These are phyloP conservation scores for Gnetum montanum DNA, from an alignment of 75 land plant genomes.

Conservation along the genomic window DNA sequence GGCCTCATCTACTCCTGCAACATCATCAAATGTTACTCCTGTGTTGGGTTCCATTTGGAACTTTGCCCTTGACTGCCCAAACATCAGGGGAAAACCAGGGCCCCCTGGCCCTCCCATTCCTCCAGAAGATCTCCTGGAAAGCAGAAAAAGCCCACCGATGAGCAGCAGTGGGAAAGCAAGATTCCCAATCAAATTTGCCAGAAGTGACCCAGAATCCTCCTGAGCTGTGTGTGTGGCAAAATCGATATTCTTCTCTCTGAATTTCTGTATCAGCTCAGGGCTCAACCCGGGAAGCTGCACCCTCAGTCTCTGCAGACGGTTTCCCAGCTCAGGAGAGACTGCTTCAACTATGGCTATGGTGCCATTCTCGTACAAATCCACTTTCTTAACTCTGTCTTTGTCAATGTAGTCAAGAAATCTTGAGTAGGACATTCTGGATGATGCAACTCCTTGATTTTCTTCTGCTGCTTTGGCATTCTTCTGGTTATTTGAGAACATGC, in stretches of 20 bases:
- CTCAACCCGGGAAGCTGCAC: constrained; percentile 94
- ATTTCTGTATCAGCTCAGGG: constrained; percentile 89
- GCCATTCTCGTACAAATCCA: constrained; percentile 92
- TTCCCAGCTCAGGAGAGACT: constrained; percentile 88
- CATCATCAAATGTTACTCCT: constrained; percentile 95
- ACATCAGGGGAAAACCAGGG: constrained; percentile 85
- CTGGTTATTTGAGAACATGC: constrained; percentile 24
- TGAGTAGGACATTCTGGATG: constrained; percentile 96
- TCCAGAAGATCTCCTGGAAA: constrained; percentile 83
- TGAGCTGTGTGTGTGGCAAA: constrained; percentile 94
- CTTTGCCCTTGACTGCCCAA: constrained; percentile 96
- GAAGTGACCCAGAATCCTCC: constrained; percentile 77
- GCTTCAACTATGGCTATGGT: constrained; percentile 96
- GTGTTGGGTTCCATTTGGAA: constrained; percentile 99
- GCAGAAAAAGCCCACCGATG: constrained; percentile 82
- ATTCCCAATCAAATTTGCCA: constrained; percentile 84
- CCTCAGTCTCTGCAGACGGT: constrained; percentile 81
- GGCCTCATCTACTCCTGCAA: constrained; percentile 98
- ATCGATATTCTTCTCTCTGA: constrained; percentile 86
- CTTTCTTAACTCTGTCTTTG: constrained; percentile 82
- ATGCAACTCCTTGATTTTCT: constrained; percentile 87
- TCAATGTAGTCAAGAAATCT: constrained; percentile 91
- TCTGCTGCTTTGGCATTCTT: constrained; percentile 68
- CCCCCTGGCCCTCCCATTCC: constrained; percentile 95
- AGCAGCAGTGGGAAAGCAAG: constrained; percentile 84